Evolutionary conservation across 1,284 basidiomycete genomes (phyloP).

Genomic region (Takashimella tepidaria): DNA sequence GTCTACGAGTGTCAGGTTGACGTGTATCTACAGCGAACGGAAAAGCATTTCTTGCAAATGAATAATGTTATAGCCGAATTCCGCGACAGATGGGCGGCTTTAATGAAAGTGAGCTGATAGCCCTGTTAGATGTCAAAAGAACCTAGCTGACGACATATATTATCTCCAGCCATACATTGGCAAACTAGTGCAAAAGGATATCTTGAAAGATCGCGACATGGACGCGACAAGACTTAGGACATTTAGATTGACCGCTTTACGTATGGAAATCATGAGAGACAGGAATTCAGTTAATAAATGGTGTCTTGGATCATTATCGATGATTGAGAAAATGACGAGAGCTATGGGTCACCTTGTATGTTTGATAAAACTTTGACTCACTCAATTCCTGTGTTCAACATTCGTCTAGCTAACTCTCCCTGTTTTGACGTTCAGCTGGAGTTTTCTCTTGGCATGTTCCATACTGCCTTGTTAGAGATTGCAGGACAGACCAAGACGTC

Average conservation of each 20-base stretch:
- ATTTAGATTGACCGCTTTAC: conserved; percentile 35
- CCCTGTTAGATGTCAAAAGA: not conserved
- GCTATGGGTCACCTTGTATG: conserved; percentile 76
- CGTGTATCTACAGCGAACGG: conserved; percentile 23
- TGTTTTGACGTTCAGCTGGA: conserved; percentile 58
- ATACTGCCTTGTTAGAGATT: conserved; percentile 54
- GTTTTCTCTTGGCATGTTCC: conserved; percentile 73
- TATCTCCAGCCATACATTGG: conserved; percentile 34
- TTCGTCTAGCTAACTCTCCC: not conserved
- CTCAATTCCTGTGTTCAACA: not conserved
- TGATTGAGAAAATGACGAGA: conserved; percentile 56
- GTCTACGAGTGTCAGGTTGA: not conserved
- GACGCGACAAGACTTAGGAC: conserved; percentile 38
- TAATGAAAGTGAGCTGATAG: conserved; percentile 64
- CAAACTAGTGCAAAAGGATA: conserved; percentile 35
- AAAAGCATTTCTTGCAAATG: conserved; percentile 66
- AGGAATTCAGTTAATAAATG: conserved; percentile 21
- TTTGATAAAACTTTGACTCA: too few relatives aligned
- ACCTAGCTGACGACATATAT: not conserved
- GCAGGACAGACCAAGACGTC: conserved; percentile 35
- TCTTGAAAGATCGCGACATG: conserved; percentile 38
- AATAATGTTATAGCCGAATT: conserved; percentile 46
- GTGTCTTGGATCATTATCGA: conserved; percentile 24
- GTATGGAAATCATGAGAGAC: conserved; percentile 33
- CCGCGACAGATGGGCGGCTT: conserved; percentile 49